Evolutionary conservation across 2,329 filamentous ascomycete genomes (phyloP).

Genomic region (Ophiostoma populinum): DNA sequence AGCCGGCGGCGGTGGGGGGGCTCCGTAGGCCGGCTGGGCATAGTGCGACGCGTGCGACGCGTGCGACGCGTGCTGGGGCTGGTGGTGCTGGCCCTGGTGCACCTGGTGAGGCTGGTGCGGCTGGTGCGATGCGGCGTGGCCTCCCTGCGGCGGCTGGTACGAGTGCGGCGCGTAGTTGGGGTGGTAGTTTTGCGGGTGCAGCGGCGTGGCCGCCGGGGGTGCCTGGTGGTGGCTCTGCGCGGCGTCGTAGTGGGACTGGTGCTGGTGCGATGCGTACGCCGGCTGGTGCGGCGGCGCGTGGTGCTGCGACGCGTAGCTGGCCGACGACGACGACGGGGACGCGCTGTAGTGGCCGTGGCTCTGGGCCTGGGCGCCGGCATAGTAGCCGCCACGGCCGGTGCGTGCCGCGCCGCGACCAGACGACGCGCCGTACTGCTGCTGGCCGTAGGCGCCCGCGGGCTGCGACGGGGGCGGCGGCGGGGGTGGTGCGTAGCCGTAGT

Average conservation of each 20-base stretch:
- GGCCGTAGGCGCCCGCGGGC: conserved; percentile 20
- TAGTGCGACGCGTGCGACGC: background rate
- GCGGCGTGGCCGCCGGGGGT: conserved; percentile 27
- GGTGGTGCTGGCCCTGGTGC: conserved; percentile 12
- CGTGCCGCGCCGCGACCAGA: conserved; percentile 11
- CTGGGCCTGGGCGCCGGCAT: conserved; percentile 21
- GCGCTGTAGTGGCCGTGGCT: conserved; percentile 19
- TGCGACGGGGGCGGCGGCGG: conserved; percentile 29
- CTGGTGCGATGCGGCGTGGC: conserved; percentile 25
- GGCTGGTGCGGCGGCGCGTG: conserved; percentile 11
- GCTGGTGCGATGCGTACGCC: conserved; percentile 16
- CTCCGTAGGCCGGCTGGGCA: conserved; percentile 9
- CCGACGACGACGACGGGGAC: conserved; percentile 10
- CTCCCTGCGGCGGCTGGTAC: conserved; percentile 24
- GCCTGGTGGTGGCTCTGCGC: conserved; percentile 8
- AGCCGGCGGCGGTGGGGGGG: conserved; percentile 14
- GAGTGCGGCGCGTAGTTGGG: conserved; percentile 40
- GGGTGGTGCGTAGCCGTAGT: conserved; percentile 35
- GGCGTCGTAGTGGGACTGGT: conserved; percentile 24
- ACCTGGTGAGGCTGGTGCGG: conserved; percentile 26
- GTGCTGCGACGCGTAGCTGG: conserved; percentile 20
- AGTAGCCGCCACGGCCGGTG: conserved; percentile 22
- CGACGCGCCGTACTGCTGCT: conserved; percentile 19
- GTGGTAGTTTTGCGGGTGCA: conserved; percentile 38
- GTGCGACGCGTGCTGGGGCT: conserved; percentile 7